Percentiles rank a stretch among this genome's conserved stretches.
These are phyloP conservation scores for Xenoacremonium recifei DNA, from an alignment of 2,329 filamentous ascomycete genomes.

Conservation along the genomic window DNA sequence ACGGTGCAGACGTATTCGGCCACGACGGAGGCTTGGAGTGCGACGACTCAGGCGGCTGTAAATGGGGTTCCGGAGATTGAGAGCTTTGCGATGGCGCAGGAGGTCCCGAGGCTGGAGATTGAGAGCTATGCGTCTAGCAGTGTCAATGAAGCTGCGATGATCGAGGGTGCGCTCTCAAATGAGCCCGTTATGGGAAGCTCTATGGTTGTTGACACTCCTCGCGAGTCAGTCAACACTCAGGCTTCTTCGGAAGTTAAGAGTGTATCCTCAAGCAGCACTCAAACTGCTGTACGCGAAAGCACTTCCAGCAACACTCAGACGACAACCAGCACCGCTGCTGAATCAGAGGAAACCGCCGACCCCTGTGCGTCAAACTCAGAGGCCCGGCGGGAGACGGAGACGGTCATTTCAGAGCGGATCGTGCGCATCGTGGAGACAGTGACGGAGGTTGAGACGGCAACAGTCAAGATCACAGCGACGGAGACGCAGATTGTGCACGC, in stretches of 20 bases:
- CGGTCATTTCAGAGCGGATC: slow-evolving; percentile 19
- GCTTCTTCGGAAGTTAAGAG: no score
- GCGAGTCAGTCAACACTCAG: no score
- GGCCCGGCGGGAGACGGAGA: slow-evolving; percentile 21
- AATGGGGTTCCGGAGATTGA: not conserved
- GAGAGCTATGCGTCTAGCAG: no score
- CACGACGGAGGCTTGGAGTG: not conserved
- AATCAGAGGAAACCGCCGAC: slow-evolving; percentile 11
- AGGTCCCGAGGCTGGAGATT: no score
- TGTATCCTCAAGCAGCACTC: no score
- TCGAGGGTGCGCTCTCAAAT: no score
- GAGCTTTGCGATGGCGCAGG: not conserved
- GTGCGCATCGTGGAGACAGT: slow-evolving; percentile 36
- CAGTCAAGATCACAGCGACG: slow-evolving; percentile 26
- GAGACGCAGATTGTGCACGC: slow-evolving; percentile 27
- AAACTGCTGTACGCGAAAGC: no score
- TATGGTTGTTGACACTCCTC: no score
- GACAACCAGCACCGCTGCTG: not conserved
- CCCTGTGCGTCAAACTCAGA: slow-evolving; percentile 21
- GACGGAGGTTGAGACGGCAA: slow-evolving; percentile 32
- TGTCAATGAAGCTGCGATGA: no score
- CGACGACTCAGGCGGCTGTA: not conserved
- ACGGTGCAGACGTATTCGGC: slow-evolving; percentile 4
- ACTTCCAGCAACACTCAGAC: not conserved
- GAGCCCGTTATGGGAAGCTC: no score